Evolutionary conservation across 345 rosid species (phyloP).

Genomic region (Rhodamnia argentea): DNA sequence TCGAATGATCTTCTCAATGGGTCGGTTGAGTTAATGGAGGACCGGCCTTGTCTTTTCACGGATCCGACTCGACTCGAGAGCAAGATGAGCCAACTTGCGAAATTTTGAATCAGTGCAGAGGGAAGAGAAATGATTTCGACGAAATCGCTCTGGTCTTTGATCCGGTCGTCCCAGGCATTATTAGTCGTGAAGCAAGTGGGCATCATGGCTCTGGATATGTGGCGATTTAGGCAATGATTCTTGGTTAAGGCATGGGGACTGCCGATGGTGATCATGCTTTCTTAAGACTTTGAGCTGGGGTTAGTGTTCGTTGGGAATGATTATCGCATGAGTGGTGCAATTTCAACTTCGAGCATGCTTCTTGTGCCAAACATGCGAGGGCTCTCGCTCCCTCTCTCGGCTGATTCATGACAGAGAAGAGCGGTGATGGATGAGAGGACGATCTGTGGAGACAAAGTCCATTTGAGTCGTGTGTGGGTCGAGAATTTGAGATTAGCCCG

Average conservation of each 20-base stretch:
- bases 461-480: neutral
- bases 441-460: neutral
- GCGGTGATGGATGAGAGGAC: neutral
- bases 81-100: neutral
- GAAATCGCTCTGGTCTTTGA: neutral
- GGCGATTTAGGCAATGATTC: neutral
- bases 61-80: neutral
- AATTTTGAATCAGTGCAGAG: neutral
- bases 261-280: neutral
- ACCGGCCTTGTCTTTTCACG: neutral
- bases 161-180: neutral
- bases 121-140: neutral
- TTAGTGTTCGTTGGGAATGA: neutral
- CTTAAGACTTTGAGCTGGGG: neutral
- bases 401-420: neutral
- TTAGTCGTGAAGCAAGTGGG: slow-evolving; percentile 1
- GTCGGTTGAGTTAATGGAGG: neutral
- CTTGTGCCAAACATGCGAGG: neutral
- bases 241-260: neutral
- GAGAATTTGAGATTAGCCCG: neutral
- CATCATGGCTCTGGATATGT: neutral
- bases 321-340: neutral
- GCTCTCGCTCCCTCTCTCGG: neutral
- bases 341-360: neutral
- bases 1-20: neutral